Evolutionary conservation across 1,139 yeast genomes (phyloP).

Genomic region (Scheffersomyces titani): DNA sequence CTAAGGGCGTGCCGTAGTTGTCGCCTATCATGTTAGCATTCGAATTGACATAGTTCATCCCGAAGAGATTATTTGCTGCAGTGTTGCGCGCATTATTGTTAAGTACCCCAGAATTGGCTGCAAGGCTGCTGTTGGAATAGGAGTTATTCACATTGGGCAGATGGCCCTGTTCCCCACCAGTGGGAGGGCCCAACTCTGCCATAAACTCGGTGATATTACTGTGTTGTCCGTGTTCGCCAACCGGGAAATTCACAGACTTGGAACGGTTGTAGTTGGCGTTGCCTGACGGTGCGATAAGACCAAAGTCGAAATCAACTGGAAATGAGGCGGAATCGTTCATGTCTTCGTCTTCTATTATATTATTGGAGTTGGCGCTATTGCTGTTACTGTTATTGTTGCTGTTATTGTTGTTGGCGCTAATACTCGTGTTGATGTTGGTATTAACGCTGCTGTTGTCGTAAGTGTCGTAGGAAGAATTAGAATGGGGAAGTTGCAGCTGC

Average conservation of each 20-base stretch:
- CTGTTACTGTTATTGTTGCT: neutral
- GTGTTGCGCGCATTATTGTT: neutral
- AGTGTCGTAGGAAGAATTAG: neutral
- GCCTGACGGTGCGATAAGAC: slow-evolving; percentile 15
- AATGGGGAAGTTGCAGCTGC: slow-evolving; percentile 4
- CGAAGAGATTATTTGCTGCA: neutral
- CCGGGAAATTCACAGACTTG: neutral
- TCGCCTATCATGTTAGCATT: neutral
- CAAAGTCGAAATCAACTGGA: slow-evolving; percentile 36
- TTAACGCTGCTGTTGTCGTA: neutral
- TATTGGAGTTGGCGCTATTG: neutral
- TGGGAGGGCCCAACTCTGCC: neutral
- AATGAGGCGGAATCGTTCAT: slow-evolving; percentile 9
- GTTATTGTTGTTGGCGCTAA: neutral
- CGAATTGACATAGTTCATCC: neutral
- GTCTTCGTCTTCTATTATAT: slow-evolving; percentile 1
- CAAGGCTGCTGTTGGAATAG: neutral
- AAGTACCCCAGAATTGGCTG: neutral
- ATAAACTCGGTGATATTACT: neutral
- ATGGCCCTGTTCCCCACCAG: neutral
- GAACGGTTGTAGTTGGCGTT: neutral
- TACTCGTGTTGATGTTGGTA: neutral
- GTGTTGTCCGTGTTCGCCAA: neutral
- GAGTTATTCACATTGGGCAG: neutral
- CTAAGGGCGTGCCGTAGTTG: neutral